phyloP scores from a whole-genome alignment of 1,139 yeast species.

The Kluyveromyces marxianus region DNA sequence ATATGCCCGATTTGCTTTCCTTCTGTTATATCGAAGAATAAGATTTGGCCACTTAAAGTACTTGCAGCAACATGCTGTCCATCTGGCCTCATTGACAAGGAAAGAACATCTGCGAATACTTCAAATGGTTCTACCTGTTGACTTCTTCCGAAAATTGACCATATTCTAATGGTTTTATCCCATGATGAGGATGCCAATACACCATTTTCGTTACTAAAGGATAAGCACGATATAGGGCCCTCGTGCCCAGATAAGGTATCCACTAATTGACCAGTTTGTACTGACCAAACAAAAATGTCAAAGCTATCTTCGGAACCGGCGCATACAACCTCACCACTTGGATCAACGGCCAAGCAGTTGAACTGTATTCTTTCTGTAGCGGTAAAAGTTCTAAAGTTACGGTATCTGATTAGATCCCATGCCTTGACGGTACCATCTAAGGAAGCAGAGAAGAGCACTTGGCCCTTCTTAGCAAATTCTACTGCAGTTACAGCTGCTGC shows the following conservation, averaged over 20 bases:
- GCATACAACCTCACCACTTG: constrained; percentile 93
- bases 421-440: constrained; percentile 96
- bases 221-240: constrained; percentile 86
- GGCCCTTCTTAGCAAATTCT: constrained; percentile 78
- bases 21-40: constrained; percentile 74
- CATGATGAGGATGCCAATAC: constrained; percentile 88
- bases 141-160: constrained; percentile 86
- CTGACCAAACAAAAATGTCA: constrained; percentile 94
- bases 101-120: constrained; percentile 75
- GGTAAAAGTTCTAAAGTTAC: constrained; percentile 91
- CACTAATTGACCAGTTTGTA: constrained; percentile 85
- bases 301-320: constrained; percentile 91
- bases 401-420: constrained; percentile 87
- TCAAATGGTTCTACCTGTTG: constrained; percentile 88
- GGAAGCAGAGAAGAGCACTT: constrained; percentile 83
- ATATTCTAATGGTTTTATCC: constrained; percentile 89
- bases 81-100: constrained; percentile 83
- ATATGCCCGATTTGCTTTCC: constrained; percentile 77
- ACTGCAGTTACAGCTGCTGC: constrained; percentile 83
- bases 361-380: constrained; percentile 86
- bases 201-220: constrained; percentile 76
- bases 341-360: constrained; percentile 86
- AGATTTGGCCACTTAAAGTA: constrained; percentile 81
- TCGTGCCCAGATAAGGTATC: constrained; percentile 90
- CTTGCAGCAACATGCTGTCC: constrained; percentile 84